A percentile compares a stretch with the other conserved stretches of the same genome.
phyloP scores from a whole-genome alignment of 2,329 filamentous ascomycete genomes.

The Aspergillus alliaceus region DNA sequence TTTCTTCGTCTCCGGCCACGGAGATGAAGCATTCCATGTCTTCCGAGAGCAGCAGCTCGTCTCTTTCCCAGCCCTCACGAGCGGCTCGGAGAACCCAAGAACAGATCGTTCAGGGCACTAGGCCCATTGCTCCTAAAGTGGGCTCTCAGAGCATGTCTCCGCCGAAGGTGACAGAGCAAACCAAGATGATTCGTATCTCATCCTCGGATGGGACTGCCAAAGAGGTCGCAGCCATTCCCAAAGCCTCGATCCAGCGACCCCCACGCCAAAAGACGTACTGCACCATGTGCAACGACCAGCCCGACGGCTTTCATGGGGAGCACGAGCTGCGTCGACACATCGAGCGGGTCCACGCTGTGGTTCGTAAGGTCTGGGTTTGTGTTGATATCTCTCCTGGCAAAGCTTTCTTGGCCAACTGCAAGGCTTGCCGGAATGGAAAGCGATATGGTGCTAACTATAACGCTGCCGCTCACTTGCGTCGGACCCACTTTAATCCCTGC shows the following conservation, averaged over 20 bases:
- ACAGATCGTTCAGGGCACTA: constrained; percentile 48
- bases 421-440: constrained; percentile 75
- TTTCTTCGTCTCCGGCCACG: constrained; percentile 41
- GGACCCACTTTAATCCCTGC: constrained; percentile 79
- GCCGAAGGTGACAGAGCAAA: constrained; percentile 37
- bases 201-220: constrained; percentile 56
- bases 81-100: constrained; percentile 49
- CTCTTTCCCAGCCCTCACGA: constrained; percentile 45
- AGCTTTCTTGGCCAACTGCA: constrained; percentile 76
- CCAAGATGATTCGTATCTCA: constrained; percentile 53
- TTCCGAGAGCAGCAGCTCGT: constrained; percentile 46
- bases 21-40: constrained; percentile 55
- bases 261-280: constrained; percentile 73
- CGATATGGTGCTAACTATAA: constrained; percentile 92
- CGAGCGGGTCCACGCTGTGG: constrained; percentile 64
- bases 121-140: constrained; percentile 52
- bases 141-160: constrained; percentile 33
- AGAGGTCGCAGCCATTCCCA: constrained; percentile 55
- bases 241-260: constrained; percentile 62
- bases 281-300: constrained; percentile 66
- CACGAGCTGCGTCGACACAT: constrained; percentile 75
- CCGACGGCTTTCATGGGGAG: constrained; percentile 79
- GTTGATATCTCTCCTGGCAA: constrained; percentile 58
- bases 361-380: constrained; percentile 63
- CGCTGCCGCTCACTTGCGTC: constrained; percentile 82